A percentile compares a stretch with the other conserved stretches of the same genome.
These are phyloP conservation scores for Setomelanomma holmii DNA, from an alignment of 2,329 filamentous ascomycete species.

Conservation along the genomic window DNA sequence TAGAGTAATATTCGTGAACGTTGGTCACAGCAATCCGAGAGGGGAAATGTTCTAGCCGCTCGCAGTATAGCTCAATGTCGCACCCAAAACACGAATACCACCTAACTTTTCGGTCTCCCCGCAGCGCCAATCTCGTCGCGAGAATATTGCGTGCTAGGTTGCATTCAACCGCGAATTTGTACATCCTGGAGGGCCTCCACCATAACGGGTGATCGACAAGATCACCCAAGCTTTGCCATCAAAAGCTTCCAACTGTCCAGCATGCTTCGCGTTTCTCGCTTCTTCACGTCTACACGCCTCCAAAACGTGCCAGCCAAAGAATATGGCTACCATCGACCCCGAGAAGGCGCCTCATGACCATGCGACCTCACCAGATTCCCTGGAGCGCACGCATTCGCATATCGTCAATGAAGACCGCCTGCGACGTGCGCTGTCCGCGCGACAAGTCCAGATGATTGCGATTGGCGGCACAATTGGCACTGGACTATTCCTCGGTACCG, in stretches of 20 bases:
- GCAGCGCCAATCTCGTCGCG: too few species aligned
- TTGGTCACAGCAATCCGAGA: too few species aligned
- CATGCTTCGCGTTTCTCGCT: conserved; percentile 5
- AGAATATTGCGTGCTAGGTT: too few species aligned
- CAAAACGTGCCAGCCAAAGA: neutral
- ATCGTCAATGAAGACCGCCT: conserved; percentile 32
- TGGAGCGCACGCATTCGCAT: conserved; percentile 15
- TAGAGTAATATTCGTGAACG: too few species aligned
- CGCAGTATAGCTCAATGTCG: too few species aligned
- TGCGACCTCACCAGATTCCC: conserved; percentile 15
- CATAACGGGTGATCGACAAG: conserved; percentile 3
- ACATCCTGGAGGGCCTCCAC: too few species aligned
- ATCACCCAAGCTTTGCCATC: conserved; percentile 26
- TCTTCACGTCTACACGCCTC: neutral
- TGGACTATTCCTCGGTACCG: conserved; percentile 67
- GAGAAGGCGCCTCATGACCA: conserved; percentile 23
- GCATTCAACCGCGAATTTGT: too few species aligned
- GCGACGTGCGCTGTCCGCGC: conserved; percentile 40
- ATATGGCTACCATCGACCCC: conserved; percentile 19
- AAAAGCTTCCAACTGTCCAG: conserved; percentile 23
- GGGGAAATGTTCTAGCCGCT: too few species aligned
- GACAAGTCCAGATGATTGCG: conserved; percentile 68
- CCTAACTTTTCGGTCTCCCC: too few species aligned
- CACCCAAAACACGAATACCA: too few species aligned
- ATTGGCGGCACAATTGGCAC: conserved; percentile 68